Conservation (phyloP, 2,329 filamentous ascomycete genomes). For the Huntiella abstrusa region DNA sequence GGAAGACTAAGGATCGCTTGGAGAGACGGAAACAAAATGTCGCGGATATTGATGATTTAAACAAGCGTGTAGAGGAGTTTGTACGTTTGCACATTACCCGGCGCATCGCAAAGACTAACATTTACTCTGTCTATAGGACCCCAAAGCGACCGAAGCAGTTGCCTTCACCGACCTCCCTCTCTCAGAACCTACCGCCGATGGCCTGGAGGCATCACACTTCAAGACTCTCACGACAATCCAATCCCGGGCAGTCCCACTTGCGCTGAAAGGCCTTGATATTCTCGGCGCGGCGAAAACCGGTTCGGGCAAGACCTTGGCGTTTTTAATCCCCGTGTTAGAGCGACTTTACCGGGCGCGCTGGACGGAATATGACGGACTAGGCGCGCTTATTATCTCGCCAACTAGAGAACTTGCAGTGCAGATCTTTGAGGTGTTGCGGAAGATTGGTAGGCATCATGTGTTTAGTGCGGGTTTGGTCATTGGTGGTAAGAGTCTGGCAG, state of each 20-base stretch:
- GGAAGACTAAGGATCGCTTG: constrained; percentile 11
- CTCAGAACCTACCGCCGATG: constrained; percentile 58
- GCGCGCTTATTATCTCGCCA: constrained; percentile 80
- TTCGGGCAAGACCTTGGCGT: constrained; percentile 87
- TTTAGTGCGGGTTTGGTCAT: constrained; percentile 91
- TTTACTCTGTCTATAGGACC: constrained; percentile 28
- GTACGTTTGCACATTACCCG: constrained; percentile 15
- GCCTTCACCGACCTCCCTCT: constrained; percentile 73
- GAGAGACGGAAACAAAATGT: constrained; percentile 22
- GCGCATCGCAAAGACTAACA: neutral
- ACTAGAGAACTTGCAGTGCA: constrained; percentile 91
- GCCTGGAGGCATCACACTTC: constrained; percentile 75
- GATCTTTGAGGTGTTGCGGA: constrained; percentile 85
- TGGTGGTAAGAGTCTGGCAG: constrained; percentile 75
- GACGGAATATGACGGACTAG: constrained; percentile 78
- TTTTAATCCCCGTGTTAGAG: constrained; percentile 79
- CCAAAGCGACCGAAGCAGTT: constrained; percentile 37
- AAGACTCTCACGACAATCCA: constrained; percentile 84
- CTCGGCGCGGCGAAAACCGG: constrained; percentile 91
- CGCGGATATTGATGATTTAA: constrained; percentile 22
- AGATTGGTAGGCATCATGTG: constrained; percentile 70
- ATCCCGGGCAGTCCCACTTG: constrained; percentile 68
- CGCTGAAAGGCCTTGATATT: constrained; percentile 70
- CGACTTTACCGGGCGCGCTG: constrained; percentile 78
- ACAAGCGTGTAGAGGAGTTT: constrained; percentile 23